A percentile compares a stretch with the other conserved stretches of the same genome.
These are phyloP conservation scores for Rosa rugosa DNA, from an alignment of 306 rosid species.

Conservation along the genomic window DNA sequence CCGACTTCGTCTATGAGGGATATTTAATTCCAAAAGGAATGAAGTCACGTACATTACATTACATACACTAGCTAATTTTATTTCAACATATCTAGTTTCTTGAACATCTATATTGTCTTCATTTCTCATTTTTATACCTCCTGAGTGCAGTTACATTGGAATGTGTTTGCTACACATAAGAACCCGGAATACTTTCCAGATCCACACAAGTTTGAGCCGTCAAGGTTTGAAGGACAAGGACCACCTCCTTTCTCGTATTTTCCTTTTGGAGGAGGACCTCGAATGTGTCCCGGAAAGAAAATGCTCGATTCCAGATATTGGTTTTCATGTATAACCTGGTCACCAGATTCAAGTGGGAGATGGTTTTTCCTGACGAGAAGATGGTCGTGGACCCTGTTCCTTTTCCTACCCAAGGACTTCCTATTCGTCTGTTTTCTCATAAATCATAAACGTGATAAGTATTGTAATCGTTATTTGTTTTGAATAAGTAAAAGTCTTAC, in stretches of 20 bases:
- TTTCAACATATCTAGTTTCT: too few relatives aligned
- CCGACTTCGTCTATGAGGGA: slow-evolving; percentile 20
- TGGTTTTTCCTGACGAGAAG: background rate
- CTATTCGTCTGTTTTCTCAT: background rate
- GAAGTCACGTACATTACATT: background rate
- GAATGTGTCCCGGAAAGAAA: slow-evolving; percentile 26
- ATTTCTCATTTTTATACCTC: too few relatives aligned
- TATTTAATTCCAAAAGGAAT: slow-evolving; percentile 24
- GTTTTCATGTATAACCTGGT: slow-evolving; percentile 26
- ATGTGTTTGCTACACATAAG: background rate
- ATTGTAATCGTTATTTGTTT: too few relatives aligned
- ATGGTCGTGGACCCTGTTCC: background rate
- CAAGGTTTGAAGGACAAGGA: slow-evolving; percentile 25
- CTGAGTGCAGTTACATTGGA: slow-evolving; percentile 17
- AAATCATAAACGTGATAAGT: too few relatives aligned
- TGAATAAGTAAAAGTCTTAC: too few relatives aligned
- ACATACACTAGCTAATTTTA: too few relatives aligned
- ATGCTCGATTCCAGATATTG: background rate
- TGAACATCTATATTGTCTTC: too few relatives aligned
- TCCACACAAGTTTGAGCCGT: slow-evolving; percentile 24
- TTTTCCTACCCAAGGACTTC: background rate
- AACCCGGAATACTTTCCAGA: slow-evolving; percentile 22
- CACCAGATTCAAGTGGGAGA: slow-evolving; percentile 14
- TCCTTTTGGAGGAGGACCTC: slow-evolving; percentile 30
- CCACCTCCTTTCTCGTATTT: slow-evolving; percentile 18